These are phyloP conservation scores for Termitomyces sp. DNA, from an alignment of 768 basidiomycete genomes.

Conservation along the genomic window DNA sequence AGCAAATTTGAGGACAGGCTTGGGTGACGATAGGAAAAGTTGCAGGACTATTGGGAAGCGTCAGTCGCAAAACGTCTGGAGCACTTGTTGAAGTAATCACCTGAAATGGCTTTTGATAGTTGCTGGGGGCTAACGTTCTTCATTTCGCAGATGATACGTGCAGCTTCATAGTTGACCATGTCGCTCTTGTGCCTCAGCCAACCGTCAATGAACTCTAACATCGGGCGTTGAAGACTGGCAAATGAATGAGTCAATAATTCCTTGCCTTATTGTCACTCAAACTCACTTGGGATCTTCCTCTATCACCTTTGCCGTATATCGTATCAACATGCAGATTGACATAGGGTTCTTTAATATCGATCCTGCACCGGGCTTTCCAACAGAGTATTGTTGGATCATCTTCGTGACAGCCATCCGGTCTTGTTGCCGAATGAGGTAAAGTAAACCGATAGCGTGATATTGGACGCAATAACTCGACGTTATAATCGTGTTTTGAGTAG, in stretches of 20 bases:
- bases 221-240: slow-evolving; percentile 80
- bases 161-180: slow-evolving; percentile 99
- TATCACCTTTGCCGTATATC: slow-evolving; percentile 97
- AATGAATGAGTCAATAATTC: background rate
- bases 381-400: slow-evolving; percentile 97
- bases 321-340: slow-evolving; percentile 97
- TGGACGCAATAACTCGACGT: slow-evolving; percentile 93
- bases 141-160: slow-evolving; percentile 96
- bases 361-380: slow-evolving; percentile 78
- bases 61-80: slow-evolving; percentile 5
- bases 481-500: slow-evolving; percentile 69
- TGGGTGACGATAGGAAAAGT: slow-evolving; percentile 93
- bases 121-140: slow-evolving; percentile 74
- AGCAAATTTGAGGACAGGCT: slow-evolving; percentile 93
- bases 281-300: slow-evolving; percentile 97
- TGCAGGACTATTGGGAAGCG: slow-evolving; percentile 63
- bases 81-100: slow-evolving; percentile 39
- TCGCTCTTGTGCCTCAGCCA: slow-evolving; percentile 98
- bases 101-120: slow-evolving; percentile 82
- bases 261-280: background rate
- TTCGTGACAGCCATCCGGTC: slow-evolving; percentile 99
- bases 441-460: slow-evolving; percentile 91
- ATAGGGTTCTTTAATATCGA: slow-evolving; percentile 91
- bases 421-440: slow-evolving; percentile 94
- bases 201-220: slow-evolving; percentile 89